Evolutionary conservation across 1,284 basidiomycete species (phyloP).

Genomic region (Microstroma glucosiphilum): DNA sequence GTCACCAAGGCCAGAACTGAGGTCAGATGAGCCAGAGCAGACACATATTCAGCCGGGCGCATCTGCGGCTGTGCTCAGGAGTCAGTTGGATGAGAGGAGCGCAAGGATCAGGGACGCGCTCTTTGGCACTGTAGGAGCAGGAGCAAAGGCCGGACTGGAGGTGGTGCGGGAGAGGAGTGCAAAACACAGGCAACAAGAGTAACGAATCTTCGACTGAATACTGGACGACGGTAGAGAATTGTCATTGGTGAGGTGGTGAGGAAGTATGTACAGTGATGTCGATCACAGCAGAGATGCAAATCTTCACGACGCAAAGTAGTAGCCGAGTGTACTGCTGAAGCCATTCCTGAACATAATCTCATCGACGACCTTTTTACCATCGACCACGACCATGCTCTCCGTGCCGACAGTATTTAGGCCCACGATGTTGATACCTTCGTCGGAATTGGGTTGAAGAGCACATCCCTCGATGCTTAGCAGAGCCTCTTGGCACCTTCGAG

Average conservation of each 20-base stretch:
- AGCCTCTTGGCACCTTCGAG: slow-evolving; percentile 29
- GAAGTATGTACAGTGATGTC: too few relatives aligned
- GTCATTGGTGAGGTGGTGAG: too few relatives aligned
- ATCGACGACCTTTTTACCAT: slow-evolving; percentile 20
- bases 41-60: background rate
- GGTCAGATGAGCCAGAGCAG: background rate
- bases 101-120: slow-evolving; percentile 47
- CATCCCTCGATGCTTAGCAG: slow-evolving; percentile 25
- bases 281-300: too few relatives aligned
- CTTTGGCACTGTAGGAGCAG: slow-evolving; percentile 43
- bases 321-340: slow-evolving; percentile 29
- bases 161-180: slow-evolving; percentile 40
- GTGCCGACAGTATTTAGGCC: slow-evolving; percentile 34
- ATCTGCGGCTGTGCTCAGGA: background rate
- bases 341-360: slow-evolving; percentile 29
- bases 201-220: too few relatives aligned
- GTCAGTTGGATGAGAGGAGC: slow-evolving; percentile 19
- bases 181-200: background rate
- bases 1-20: background rate
- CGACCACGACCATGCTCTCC: slow-evolving; percentile 26
- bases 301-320: background rate
- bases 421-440: slow-evolving; percentile 23
- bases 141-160: slow-evolving; percentile 44
- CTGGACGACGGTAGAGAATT: too few relatives aligned
- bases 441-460: background rate